Percentiles rank a stretch among this genome's conserved stretches.
Conservation (phyloP, 176 grass and related monocot species). For the Oryza glaberrima region DNA sequence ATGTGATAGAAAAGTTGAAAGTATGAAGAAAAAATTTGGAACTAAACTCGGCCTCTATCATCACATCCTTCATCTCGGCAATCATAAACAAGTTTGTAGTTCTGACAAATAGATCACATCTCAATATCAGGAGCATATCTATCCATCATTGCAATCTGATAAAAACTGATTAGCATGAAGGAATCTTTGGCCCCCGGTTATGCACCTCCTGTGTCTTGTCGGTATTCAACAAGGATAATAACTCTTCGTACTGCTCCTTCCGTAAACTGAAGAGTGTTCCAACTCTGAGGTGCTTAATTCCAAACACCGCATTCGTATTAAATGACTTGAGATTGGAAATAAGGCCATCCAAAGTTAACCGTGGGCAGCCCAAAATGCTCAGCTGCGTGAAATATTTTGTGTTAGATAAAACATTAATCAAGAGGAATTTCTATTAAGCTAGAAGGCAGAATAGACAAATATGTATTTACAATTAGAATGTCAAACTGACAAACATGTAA, state of each 20-base stretch:
- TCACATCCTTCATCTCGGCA: slow-evolving; percentile 70
- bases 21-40: no score
- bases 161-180: slow-evolving; percentile 54
- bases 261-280: slow-evolving; percentile 58
- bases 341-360: slow-evolving; percentile 67
- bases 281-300: slow-evolving; percentile 71
- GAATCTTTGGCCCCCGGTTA: slow-evolving; percentile 46
- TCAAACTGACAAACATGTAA: background rate
- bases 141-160: slow-evolving; percentile 58
- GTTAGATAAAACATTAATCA: slow-evolving; percentile 19
- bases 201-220: slow-evolving; percentile 48
- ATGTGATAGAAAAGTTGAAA: no score
- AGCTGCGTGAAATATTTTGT: slow-evolving; percentile 54
- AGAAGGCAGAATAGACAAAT: background rate
- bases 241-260: slow-evolving; percentile 61
- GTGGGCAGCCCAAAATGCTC: slow-evolving; percentile 55
- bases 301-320: slow-evolving; percentile 45
- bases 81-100: slow-evolving; percentile 79
- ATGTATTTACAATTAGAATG: background rate
- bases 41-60: background rate
- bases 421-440: background rate
- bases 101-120: slow-evolving; percentile 68
- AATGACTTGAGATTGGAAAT: slow-evolving; percentile 69
- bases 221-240: slow-evolving; percentile 56
- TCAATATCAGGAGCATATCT: slow-evolving; percentile 77